These are phyloP conservation scores for Paecilomyces formosus DNA, from an alignment of 2,329 filamentous ascomycete genomes.

Conservation along the genomic window DNA sequence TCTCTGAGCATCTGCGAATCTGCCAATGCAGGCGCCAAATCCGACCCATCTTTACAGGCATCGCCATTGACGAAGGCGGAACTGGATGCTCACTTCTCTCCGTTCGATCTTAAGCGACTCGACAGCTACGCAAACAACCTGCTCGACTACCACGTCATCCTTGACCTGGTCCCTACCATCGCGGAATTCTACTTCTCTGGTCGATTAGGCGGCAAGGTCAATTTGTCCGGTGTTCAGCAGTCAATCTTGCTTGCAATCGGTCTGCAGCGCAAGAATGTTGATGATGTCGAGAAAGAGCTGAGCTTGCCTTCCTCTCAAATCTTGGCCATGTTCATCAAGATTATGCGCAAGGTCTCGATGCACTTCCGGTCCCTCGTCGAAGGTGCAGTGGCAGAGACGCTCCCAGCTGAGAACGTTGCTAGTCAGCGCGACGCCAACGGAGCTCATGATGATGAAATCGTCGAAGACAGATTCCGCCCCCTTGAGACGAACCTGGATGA, in stretches of 20 bases:
- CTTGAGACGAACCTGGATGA: constrained; percentile 66
- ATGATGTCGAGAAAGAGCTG: constrained; percentile 71
- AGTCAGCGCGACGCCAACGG: constrained; percentile 40
- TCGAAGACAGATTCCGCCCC: constrained; percentile 61
- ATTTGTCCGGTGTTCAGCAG: constrained; percentile 74
- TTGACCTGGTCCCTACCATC: constrained; percentile 81
- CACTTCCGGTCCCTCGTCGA: constrained; percentile 71
- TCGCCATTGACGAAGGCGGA: constrained; percentile 62
- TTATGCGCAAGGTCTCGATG: constrained; percentile 75
- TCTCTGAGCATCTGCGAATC: constrained; percentile 86
- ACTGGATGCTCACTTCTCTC: constrained; percentile 71
- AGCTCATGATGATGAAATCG: constrained; percentile 62
- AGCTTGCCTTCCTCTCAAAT: constrained; percentile 68
- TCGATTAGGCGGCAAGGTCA: constrained; percentile 59
- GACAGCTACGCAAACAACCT: constrained; percentile 96
- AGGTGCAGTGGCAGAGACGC: constrained; percentile 60
- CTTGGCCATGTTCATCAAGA: constrained; percentile 95
- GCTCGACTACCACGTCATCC: constrained; percentile 94
- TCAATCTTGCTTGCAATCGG: constrained; percentile 85
- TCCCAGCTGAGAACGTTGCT: constrained; percentile 49
- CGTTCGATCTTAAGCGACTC: constrained; percentile 89
- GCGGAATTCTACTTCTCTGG: constrained; percentile 80
- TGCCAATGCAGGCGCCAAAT: constrained; percentile 62
- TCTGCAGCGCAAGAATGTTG: constrained; percentile 81
- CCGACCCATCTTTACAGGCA: constrained; percentile 51